Percentiles rank a stretch among this genome's conserved stretches.
phyloP scores from a whole-genome alignment of 1,284 basidiomycete genomes.

The Ustilago curta region DNA sequence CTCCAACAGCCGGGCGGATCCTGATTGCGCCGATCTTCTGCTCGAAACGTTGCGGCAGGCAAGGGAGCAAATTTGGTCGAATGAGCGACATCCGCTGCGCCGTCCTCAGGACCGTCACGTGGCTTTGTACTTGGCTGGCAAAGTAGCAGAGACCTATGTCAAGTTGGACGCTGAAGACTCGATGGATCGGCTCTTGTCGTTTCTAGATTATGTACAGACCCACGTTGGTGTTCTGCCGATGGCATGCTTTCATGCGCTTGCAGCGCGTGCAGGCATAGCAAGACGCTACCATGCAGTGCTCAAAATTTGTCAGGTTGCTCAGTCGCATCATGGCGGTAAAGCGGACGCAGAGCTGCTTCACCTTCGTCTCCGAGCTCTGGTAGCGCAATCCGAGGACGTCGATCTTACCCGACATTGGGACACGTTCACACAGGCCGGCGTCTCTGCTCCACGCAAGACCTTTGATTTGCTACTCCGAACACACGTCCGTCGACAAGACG shows the following conservation, averaged over 20 bases:
- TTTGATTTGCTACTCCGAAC: slow-evolving; percentile 45
- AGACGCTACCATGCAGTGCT: slow-evolving; percentile 32
- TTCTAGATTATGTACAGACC: slow-evolving; percentile 22
- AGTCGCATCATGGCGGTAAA: slow-evolving; percentile 20
- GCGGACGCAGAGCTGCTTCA: slow-evolving; percentile 45
- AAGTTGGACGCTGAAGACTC: slow-evolving; percentile 31
- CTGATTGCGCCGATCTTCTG: slow-evolving; percentile 15
- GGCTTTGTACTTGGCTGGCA: slow-evolving; percentile 34
- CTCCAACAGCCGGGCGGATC: slow-evolving; percentile 18
- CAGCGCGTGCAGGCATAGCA: slow-evolving; percentile 20
- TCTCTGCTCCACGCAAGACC: slow-evolving; percentile 36
- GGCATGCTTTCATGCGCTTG: slow-evolving; percentile 33
- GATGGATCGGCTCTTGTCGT: slow-evolving; percentile 31
- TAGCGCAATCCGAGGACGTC: slow-evolving; percentile 17
- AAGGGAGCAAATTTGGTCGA: slow-evolving; percentile 27
- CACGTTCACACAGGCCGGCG: slow-evolving; percentile 1
- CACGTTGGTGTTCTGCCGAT: slow-evolving; percentile 31
- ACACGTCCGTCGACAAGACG: slow-evolving; percentile 31
- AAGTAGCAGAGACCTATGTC: slow-evolving; percentile 37
- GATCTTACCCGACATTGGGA: slow-evolving; percentile 28
- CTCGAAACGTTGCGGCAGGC: slow-evolving; percentile 31
- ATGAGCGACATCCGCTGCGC: slow-evolving; percentile 4
- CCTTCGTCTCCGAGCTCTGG: slow-evolving; percentile 31
- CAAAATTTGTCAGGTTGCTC: slow-evolving; percentile 28
- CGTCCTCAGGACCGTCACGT: slow-evolving; percentile 11